A percentile compares a stretch with the other conserved stretches of the same genome.
phyloP scores from a whole-genome alignment of 345 rosid species.

The Eucalyptus pauciflora region DNA sequence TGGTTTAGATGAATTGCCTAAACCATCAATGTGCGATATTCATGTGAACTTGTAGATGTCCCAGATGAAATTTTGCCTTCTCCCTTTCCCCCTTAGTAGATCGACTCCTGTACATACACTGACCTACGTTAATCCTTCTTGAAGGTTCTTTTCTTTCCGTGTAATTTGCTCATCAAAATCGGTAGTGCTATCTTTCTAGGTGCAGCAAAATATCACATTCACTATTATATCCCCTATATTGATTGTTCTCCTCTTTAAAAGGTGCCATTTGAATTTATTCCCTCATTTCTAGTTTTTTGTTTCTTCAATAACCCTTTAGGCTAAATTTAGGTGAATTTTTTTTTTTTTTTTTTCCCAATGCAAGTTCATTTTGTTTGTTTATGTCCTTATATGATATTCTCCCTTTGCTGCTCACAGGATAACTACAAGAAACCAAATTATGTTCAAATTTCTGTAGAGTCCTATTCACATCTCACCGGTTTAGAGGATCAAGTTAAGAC shows the following conservation, averaged over 20 bases:
- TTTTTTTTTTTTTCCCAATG: background rate
- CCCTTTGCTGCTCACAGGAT: constrained; percentile 23
- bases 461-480: constrained; percentile 62
- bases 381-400: background rate
- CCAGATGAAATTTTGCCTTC: background rate
- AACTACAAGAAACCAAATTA: constrained; percentile 58
- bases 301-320: background rate
- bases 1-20: background rate
- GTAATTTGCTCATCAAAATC: background rate
- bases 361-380: background rate
- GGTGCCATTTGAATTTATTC: background rate
- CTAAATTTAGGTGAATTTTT: background rate
- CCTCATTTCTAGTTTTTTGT: background rate
- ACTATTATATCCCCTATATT: background rate
- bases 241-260: background rate
- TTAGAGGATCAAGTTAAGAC: constrained; percentile 63
- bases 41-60: background rate
- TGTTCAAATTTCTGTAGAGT: constrained; percentile 85
- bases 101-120: background rate
- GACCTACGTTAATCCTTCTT: background rate
- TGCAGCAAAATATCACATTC: background rate
- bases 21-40: background rate
- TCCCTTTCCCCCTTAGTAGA: background rate
- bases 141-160: background rate
- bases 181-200: background rate